Evolutionary conservation across 164 flowering plant species (phyloP), one percentile per base, ranked within the genome.

Genomic region (Vitis riparia): DNA sequence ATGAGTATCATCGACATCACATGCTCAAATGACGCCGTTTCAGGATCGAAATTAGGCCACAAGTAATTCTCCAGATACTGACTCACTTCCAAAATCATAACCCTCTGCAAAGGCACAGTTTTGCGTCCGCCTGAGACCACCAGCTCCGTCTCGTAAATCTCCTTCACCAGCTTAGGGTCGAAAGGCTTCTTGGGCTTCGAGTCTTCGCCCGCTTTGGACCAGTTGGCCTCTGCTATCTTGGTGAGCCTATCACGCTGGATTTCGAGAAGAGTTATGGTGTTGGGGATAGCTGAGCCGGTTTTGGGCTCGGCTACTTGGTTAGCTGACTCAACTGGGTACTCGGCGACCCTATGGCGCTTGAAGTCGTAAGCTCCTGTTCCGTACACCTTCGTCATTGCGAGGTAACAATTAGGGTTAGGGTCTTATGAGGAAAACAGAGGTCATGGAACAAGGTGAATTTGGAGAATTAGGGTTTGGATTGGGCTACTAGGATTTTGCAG

Each of bases 31-130:
- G 88, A 73, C 1, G 99, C 85, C 0, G 82, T 37, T 3, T 37
- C 44, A 37, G 44, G 44, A 6, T 37, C 44, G 44, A 37, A 37
- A 37, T 37, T 37, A 37, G 98, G 98, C 98, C 92, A 93, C 19
- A 96, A 78, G 71, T 93, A 96, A 63, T 93, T 93, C 89, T 93
- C 98, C 83, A 93, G 76, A 67, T 96, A 93, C 90, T 91, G 99
- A 62, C 97, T 93, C 6, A 95, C 44, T 37, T 37, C 44, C 5
- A 37, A 37, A 37, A 37, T 3, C 98, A 93, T 93, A 30, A 93
- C 99, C 73, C 98, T 81, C 78, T 93, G 98, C 83, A 93, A 69
- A 0, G 97, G 95, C 47, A 93, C 95, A 0, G 98, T 74, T 76
- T 87, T 90, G 44, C 80, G 67, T 52, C 92, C 91, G 0, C 72